Evolutionary conservation across 176 grass and related monocot species (phyloP), one percentile per base, ranked within the genome.

Genomic region (Triticum aestivum): DNA sequence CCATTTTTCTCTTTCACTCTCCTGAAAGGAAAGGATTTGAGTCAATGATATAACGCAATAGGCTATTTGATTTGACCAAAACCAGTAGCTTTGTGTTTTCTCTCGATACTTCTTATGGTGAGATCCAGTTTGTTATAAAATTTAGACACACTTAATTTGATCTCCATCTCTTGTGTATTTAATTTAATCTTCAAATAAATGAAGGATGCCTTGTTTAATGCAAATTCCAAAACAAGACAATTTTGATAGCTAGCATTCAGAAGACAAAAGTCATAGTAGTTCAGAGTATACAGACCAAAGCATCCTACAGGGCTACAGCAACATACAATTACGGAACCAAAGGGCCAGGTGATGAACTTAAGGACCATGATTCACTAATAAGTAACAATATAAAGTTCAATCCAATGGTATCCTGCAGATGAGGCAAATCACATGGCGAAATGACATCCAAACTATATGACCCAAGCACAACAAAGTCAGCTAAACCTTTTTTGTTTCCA

Each of bases 161-260:
- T 76, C 87, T 75, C 75, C 68, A 87, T 84, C 80, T 52, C 68
- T 81, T 54, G n/a, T 34, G 41, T 82, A 21, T 78, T 54, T 62
- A 70, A 0, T 21, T 9, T 35, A 2, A 84, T 73, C 69, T 24
- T 73, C 42, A 49, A n/a, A 73, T n/a, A 38, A 37, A 61, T 69
- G 42, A 35, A 65, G 17, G 17, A 17, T 10, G 2, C 12, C 27
- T n/a, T 61, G 4, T 30, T 61, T 10, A 54, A 54, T 15, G 51
- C 5, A 54, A 35, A 74, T 44, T 47, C 27, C 18, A 14, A 33
- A 90, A 71, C 5, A 78, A 26, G 47, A 66, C 39, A 82, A 39
- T 20, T 41, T 8, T 56, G 27, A 54, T 41, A 51, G 29, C 37
- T 63, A 62, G 3, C 39, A 79, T 14, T 69, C 45, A 38, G 12